These are phyloP conservation scores for Nepenthes gracilis DNA, from an alignment of 148 eudicot species.

Conservation along the genomic window DNA sequence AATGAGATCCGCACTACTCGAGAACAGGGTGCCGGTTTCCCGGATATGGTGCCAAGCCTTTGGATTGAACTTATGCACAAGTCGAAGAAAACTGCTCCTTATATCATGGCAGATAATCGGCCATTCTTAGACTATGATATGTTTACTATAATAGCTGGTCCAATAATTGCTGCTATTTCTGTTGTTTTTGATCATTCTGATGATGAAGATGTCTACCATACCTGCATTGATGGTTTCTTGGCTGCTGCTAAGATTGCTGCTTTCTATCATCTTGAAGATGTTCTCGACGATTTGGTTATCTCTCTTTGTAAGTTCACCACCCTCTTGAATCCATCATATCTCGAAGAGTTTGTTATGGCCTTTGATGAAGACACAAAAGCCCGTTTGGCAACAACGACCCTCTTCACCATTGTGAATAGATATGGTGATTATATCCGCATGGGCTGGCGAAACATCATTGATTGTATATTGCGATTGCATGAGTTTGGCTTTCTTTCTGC, in stretches of 20 bases:
- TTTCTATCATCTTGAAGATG: slow-evolving; percentile 9
- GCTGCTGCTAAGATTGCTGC: slow-evolving; percentile 14
- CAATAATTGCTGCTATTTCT: slow-evolving; percentile 14
- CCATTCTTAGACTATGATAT: slow-evolving; percentile 12
- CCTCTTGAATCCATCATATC: slow-evolving; percentile 5
- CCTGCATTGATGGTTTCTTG: slow-evolving; percentile 15
- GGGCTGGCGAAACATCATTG: slow-evolving; percentile 12
- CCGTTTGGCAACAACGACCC: slow-evolving; percentile 8
- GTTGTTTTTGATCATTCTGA: slow-evolving; percentile 15
- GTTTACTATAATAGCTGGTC: slow-evolving; percentile 15
- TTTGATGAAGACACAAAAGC: slow-evolving; percentile 14
- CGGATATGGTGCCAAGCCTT: slow-evolving; percentile 7
- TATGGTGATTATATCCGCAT: slow-evolving; percentile 15
- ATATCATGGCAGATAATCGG: slow-evolving; percentile 4
- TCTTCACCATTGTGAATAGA: slow-evolving; percentile 11
- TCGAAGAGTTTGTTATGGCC: slow-evolving; percentile 8
- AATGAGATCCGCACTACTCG: slow-evolving; percentile 13
- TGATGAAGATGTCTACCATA: slow-evolving; percentile 12
- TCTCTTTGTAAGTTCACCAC: slow-evolving; percentile 17
- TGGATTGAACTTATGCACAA: slow-evolving; percentile 15
- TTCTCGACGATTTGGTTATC: slow-evolving; percentile 13
- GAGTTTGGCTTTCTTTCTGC: slow-evolving; percentile 11
- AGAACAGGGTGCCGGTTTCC: slow-evolving; percentile 12
- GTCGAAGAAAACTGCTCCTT: slow-evolving; percentile 11
- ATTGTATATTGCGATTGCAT: slow-evolving; percentile 13